phyloP scores from a whole-genome alignment of 805 yeast genomes.

The Ogataea angusta region DNA sequence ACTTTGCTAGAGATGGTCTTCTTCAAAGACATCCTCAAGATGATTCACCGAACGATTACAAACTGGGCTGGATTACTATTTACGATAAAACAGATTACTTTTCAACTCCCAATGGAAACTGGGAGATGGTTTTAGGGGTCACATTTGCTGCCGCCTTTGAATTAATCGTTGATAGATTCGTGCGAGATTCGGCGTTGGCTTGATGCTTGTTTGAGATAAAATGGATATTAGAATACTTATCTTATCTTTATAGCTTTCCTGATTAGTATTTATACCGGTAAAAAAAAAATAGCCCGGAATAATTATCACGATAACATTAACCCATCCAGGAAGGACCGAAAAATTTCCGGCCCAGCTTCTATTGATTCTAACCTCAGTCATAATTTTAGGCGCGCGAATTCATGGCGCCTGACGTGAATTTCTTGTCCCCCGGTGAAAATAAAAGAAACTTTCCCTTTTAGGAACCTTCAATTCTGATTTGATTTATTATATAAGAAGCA shows the following conservation, averaged over 20 bases:
- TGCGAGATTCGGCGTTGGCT: constrained; percentile 7
- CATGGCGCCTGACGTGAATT: constrained; percentile 1
- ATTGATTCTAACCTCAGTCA: too few relatives aligned
- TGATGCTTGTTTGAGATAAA: neutral
- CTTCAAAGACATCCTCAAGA: constrained; percentile 48
- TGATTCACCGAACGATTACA: constrained; percentile 58
- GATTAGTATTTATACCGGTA: constrained; percentile 3
- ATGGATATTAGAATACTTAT: neutral
- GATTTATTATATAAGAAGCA: constrained; percentile 1
- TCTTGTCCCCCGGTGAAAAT: constrained; percentile 6
- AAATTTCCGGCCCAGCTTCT: constrained; percentile 1
- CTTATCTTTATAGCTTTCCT: constrained; percentile 7
- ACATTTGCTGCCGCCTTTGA: constrained; percentile 52
- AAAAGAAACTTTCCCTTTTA: constrained; percentile 1
- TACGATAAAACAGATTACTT: constrained; percentile 43
- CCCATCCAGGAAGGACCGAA: constrained; percentile 12
- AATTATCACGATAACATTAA: neutral
- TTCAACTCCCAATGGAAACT: constrained; percentile 40
- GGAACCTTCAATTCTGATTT: constrained; percentile 1
- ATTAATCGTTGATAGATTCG: constrained; percentile 27
- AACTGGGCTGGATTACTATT: constrained; percentile 64
- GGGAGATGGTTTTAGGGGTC: constrained; percentile 52
- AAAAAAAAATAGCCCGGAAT: constrained; percentile 2
- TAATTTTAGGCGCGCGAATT: constrained; percentile 1
- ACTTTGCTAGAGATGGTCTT: constrained; percentile 55